Evolutionary conservation across 805 yeast genomes (phyloP), one percentile per base, ranked within the genome.

Genomic region (Kluyveromyces dobzhanskii): DNA sequence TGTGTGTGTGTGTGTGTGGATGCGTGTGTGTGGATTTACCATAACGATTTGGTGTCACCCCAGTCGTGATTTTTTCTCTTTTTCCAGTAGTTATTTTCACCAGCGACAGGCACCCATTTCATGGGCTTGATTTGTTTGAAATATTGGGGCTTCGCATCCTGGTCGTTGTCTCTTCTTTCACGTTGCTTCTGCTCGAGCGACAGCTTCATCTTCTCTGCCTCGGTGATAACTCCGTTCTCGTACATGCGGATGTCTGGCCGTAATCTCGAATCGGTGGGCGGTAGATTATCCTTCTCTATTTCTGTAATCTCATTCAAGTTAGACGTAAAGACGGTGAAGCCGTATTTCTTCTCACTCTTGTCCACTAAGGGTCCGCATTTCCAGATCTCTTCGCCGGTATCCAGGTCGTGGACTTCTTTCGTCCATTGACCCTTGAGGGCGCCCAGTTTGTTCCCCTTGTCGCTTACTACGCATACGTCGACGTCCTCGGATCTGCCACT

Each of bases 251-350:
- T 76, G 57, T 92, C 98, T 0, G 97, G 97, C 54, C 98, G 73
- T 32, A 78, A 61, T 53, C 98, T 75, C 6, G 96, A 83, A 57
- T 92, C 98, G 0, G 92, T 85, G 3, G 88, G 88, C 4, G 97
- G 81, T 29, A 88, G 49, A 2, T 60, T 39, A 2, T 66, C 81
- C 21, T 69, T 45, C 54, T 90, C 97, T 11, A 90, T 61, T 3
- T 57, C 64, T 0, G 95, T 84, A 29, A 88, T 73, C 43, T 86
- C 84, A 55, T 87, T 87, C 56, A 92, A 66, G 29, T 80, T 71
- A 7, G 94, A 85, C 0, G 95, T 78, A 64, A 81, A 92, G 38
- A 69, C 67, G 0, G 96, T 80, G 56, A 87, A 87, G 0, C 98
- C 98, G 63, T 78, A 92, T 56, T 84, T 84, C 45, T 71, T 67